Base-by-base conservation (phyloP, 1,284 basidiomycete species). In the Laetiporus sulphureus region DNA sequence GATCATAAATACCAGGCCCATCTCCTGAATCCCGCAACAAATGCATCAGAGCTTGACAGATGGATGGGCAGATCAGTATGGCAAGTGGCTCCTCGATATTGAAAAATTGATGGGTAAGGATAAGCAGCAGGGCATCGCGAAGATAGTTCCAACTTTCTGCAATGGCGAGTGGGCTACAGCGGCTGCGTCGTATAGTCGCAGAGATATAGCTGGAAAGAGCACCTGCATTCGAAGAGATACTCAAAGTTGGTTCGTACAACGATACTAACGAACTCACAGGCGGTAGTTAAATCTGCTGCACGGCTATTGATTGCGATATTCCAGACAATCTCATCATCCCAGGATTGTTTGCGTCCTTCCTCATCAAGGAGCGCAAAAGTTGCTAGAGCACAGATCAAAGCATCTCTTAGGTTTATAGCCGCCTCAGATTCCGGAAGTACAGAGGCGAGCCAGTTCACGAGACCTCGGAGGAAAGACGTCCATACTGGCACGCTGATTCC, bases 61-160 rank as follows among this genome's bases (percentile, higher is more conserved):
- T 59, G 5, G 61, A 55, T 7, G 74, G 67, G 34, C 67, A 67
- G 10, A 71, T 58, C 19, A 78, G 48, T 29, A 79, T 49, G 11
- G 72, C 71, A 19, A 81, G 59, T 2, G 70, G 58, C 42, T 73
- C 71, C 24, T 76, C 69, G 30, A 70, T 67, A 22, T 57, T 66
- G 10, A 60, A 29, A 44, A 67, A 69, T 22, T 71, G 59, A 30
- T 58, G 62, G 21, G 64, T 62, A 23, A 75, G 51, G 30, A 77
- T 70, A 22, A 74, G 57, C 8, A 77, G 46, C 3, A 79, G 54
- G 1, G 63, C 59, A 42, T 78, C 72, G 23, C 72, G 60, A 34
- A 85, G 55, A 50, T 72, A 68, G 40, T 74, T 63, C 72, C 77
- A 77, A 29, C 71, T 68, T 53, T 82, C 79, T 2, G 67, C 60